A percentile compares a stretch with the other conserved stretches of the same genome.
Evolutionary conservation across 768 basidiomycete genomes (phyloP).

Genomic region (Pulveroboletus ravenelii): DNA sequence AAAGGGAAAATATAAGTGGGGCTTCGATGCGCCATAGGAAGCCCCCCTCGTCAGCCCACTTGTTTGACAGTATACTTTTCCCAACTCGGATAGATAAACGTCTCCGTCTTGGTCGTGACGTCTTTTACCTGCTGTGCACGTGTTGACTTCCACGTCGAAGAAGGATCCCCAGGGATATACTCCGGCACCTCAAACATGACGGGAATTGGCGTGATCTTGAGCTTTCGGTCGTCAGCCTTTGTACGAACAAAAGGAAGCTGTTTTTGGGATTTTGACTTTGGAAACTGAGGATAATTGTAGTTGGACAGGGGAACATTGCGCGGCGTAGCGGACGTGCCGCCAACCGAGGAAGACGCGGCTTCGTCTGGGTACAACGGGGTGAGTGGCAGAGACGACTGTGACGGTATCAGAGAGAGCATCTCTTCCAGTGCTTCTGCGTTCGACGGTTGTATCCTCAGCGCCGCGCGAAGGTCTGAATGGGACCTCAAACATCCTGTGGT

Average conservation of each 20-base stretch:
- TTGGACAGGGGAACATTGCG: conserved; percentile 13
- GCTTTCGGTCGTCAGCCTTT: conserved; percentile 45
- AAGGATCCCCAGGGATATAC: conserved; percentile 15
- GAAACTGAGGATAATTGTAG: conserved; percentile 34
- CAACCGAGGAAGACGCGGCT: conserved; percentile 27
- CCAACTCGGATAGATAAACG: conserved; percentile 57
- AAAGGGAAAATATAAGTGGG: neutral
- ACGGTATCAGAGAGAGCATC: conserved; percentile 38
- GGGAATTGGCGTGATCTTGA: conserved; percentile 49
- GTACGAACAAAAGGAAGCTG: conserved; percentile 51
- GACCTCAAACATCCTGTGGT: neutral
- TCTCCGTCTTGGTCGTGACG: conserved; percentile 37
- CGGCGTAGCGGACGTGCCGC: conserved; percentile 16
- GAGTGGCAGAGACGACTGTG: conserved; percentile 11
- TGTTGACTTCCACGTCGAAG: conserved; percentile 27
- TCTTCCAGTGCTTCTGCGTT: conserved; percentile 61
- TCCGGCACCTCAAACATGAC: conserved; percentile 37
- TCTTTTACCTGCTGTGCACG: conserved; percentile 24
- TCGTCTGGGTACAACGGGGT: conserved; percentile 15
- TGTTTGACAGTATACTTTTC: conserved; percentile 56
- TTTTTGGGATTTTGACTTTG: conserved; percentile 40
- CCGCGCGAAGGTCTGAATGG: conserved; percentile 52
- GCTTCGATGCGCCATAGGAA: neutral
- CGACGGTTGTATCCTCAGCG: conserved; percentile 57
- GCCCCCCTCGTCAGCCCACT: conserved; percentile 11